phyloP scores from a whole-genome alignment of 495 filamentous ascomycete species.

The Hamigera avellanea region DNA sequence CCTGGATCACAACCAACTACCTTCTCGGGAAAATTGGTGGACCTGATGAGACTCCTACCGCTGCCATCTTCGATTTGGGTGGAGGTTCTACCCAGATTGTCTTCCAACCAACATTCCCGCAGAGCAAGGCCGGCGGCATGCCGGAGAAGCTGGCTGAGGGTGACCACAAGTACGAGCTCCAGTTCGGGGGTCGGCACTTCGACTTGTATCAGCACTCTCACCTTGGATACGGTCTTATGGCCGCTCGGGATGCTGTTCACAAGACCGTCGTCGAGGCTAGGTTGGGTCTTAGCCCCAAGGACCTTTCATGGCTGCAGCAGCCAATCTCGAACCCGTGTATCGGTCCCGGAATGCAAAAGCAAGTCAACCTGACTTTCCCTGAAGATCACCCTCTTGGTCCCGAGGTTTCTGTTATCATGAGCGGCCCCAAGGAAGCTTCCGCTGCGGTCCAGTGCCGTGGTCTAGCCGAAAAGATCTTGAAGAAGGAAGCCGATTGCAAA shows the following conservation, averaged over 20 bases:
- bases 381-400: slow-evolving; percentile 49
- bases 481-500: slow-evolving; percentile 73
- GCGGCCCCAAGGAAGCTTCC: slow-evolving; percentile 57
- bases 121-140: slow-evolving; percentile 66
- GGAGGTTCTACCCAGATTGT: slow-evolving; percentile 97
- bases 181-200: slow-evolving; percentile 84
- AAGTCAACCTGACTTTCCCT: slow-evolving; percentile 55
- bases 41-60: slow-evolving; percentile 78
- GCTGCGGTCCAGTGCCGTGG: slow-evolving; percentile 79
- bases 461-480: slow-evolving; percentile 78
- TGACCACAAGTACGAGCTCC: slow-evolving; percentile 91
- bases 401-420: slow-evolving; percentile 65
- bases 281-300: slow-evolving; percentile 32
- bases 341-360: slow-evolving; percentile 59
- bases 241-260: slow-evolving; percentile 78
- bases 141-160: slow-evolving; percentile 75
- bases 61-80: slow-evolving; percentile 90
- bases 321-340: slow-evolving; percentile 85
- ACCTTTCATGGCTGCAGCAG: slow-evolving; percentile 43
- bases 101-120: slow-evolving; percentile 88
- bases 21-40: slow-evolving; percentile 94
- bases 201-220: slow-evolving; percentile 97
- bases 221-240: slow-evolving; percentile 94
- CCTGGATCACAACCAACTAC: slow-evolving; percentile 98
- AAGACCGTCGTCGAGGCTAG: slow-evolving; percentile 53